Base-by-base conservation (phyloP, 257 asterid genomes). In the Echium plantagineum region DNA sequence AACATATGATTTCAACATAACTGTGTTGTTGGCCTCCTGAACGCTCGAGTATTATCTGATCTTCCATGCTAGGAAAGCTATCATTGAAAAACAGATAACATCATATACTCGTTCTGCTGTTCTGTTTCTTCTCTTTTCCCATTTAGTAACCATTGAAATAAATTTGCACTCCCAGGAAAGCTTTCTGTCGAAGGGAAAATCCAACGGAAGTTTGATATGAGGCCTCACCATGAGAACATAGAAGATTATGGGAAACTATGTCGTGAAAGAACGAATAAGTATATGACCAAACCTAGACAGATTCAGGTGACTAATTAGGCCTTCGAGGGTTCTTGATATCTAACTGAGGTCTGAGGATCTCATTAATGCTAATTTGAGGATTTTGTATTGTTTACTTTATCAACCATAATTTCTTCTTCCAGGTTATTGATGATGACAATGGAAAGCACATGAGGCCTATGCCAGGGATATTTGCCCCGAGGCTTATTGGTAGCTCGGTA, bases 101-200 rank as follows among this genome's bases (percentile, higher is more conserved):
- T 19, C 55, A 13, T 51, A 15, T n/a, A 15, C 7, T 13, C 16
- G 32, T 28, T 28, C 5, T 28, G 32, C 3, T 17, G 56, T 7
- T 7, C 47, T 35, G 8, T 35, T 35, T 35, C 13, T 35, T 28
- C 4, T 35, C 47, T 10, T 35, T 58, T 59, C 32, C 38, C 21
- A 21, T 18, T 35, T 21, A 31, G 31, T 58, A 26, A 26, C 5
- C 30, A 19, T 65, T 62, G 66, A 65, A 72, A 64, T 54, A 52
- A 47, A 48, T 18, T n/a, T 66, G 35, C 66, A 19, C 48, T 52
- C 66, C 60, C 60, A 86, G 97, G 95, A 73, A 84, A 74, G 75
- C 66, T 80, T 69, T 76, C 85, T 31, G 88, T 78, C 66, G 97
- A 90, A 77, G 96, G 97, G 64, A 90, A 85, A 77, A 87, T 86